These are phyloP conservation scores for Globisporangium polare DNA, from an alignment of 352 stramenopile species.

Conservation along the genomic window DNA sequence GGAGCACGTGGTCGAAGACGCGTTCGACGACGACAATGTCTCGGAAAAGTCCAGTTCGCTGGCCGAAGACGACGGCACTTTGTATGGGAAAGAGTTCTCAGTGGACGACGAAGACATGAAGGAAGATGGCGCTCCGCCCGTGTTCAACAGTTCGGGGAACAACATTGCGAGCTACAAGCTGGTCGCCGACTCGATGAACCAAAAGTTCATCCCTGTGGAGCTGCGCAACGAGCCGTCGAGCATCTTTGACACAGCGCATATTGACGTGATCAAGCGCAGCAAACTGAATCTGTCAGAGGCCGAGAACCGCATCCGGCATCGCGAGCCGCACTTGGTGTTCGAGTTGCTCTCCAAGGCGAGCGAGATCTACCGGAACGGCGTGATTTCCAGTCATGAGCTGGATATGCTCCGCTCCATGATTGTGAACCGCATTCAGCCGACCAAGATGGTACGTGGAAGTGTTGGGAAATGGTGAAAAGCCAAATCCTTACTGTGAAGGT, in stretches of 20 bases:
- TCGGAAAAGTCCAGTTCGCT: slow-evolving; percentile 66
- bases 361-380: slow-evolving; percentile 74
- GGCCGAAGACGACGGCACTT: slow-evolving; percentile 74
- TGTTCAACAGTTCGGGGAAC: slow-evolving; percentile 52
- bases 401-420: slow-evolving; percentile 75
- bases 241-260: slow-evolving; percentile 68
- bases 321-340: slow-evolving; percentile 80
- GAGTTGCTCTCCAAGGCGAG: slow-evolving; percentile 79
- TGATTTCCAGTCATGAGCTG: slow-evolving; percentile 80
- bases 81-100: slow-evolving; percentile 81
- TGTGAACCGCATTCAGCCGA: slow-evolving; percentile 73
- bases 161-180: slow-evolving; percentile 70
- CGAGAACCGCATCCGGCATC: slow-evolving; percentile 79
- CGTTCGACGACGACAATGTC: slow-evolving; percentile 45
- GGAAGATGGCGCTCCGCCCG: slow-evolving; percentile 45
- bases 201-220: slow-evolving; percentile 72
- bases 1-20: slow-evolving; percentile 46
- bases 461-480: neutral
- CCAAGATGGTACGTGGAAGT: slow-evolving; percentile 55
- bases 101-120: slow-evolving; percentile 39
- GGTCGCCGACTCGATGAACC: slow-evolving; percentile 78
- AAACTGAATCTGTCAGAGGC: slow-evolving; percentile 77
- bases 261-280: slow-evolving; percentile 80
- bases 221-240: slow-evolving; percentile 50
- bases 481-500: neutral